These are phyloP conservation scores for Podaxis pistillaris DNA, from an alignment of 768 basidiomycete genomes.

Conservation along the genomic window DNA sequence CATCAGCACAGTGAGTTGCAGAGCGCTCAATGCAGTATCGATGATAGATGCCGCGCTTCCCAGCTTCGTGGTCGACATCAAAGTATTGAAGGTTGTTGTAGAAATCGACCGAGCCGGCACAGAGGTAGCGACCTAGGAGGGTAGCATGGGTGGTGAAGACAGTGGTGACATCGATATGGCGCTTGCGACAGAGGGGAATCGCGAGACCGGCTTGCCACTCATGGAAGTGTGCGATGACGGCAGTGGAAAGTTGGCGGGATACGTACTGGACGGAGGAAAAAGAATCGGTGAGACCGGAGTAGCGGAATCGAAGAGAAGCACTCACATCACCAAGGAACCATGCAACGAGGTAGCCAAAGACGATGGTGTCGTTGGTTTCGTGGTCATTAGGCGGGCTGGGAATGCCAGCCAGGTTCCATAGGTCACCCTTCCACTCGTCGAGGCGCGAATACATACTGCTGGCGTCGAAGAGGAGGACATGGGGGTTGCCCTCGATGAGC, in stretches of 20 bases:
- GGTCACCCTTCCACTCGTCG: slow-evolving; percentile 98
- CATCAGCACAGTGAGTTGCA: slow-evolving; percentile 92
- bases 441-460: slow-evolving; percentile 82
- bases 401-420: slow-evolving; percentile 98
- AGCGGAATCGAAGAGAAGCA: slow-evolving; percentile 15
- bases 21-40: slow-evolving; percentile 96
- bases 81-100: slow-evolving; percentile 99
- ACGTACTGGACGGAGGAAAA: slow-evolving; percentile 57
- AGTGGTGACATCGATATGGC: slow-evolving; percentile 97
- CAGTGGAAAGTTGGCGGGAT: slow-evolving; percentile 73
- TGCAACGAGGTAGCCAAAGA: slow-evolving; percentile 96
- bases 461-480: slow-evolving; percentile 94
- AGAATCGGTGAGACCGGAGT: slow-evolving; percentile 8
- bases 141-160: slow-evolving; percentile 99
- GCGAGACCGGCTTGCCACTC: slow-evolving; percentile 99
- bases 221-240: slow-evolving; percentile 97
- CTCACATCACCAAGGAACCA: slow-evolving; percentile 99
- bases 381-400: slow-evolving; percentile 95
- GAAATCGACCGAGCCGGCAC: slow-evolving; percentile 97
- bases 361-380: slow-evolving; percentile 97
- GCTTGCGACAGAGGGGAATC: slow-evolving; percentile 91
- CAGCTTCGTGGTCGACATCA: slow-evolving; percentile 98
- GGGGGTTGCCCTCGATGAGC: slow-evolving; percentile 97
- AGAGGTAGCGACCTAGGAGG: slow-evolving; percentile 96
- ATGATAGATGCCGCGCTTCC: slow-evolving; percentile 98